Base-by-base conservation (phyloP, 2,329 filamentous ascomycete species). In the Nemania abortiva region DNA sequence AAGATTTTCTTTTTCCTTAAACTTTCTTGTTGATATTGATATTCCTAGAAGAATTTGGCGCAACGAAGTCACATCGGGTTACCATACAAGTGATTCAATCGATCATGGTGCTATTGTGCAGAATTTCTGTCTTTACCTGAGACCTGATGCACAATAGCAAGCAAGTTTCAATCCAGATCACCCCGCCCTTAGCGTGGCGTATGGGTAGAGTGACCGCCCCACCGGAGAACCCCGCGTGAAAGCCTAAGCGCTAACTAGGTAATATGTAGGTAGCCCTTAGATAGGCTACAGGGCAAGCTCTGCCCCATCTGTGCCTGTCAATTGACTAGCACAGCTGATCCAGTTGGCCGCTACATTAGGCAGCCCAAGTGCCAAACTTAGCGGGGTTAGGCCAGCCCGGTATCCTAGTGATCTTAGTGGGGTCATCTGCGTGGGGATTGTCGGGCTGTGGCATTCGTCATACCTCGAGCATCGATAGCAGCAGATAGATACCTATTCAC, bases 271-370 rank as follows among this genome's bases (percentile, higher is more conserved):
- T 15, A 42, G 11, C 13, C 39, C 6, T 20, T 20, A 47, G 15
- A 47, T 20, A 20, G 42, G 6, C 18, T 47, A 47, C 42, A 47
- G 42, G 15, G n/a, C 42, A 47, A 37, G 42, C 42, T 47, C 45
- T 49, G 18, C 34, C 27, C 58, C 55, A 27, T 45, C 50, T 20
- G 37, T 24, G 22, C 58, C 58, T 31, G 63, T 63, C 63, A 66
- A 59, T 63, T 65, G 63, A 69, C 67, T 63, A 53, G 58, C 54
- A 50, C 67, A 69, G 67, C 67, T 69, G 63, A 69, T 66, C n/a
- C 9, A 54, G 66, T 47, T 59, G 58, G 57, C 63, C 55, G 58
- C 58, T 61, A 29, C 22, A 59, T 63, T 53, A 58, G 62, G 61
- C 39, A 49, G 66, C 31, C 11, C 11, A 22, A 27, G 34, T 15